Conservation (phyloP, 345 rosid genomes). For the Arabidopsis arenosa region DNA sequence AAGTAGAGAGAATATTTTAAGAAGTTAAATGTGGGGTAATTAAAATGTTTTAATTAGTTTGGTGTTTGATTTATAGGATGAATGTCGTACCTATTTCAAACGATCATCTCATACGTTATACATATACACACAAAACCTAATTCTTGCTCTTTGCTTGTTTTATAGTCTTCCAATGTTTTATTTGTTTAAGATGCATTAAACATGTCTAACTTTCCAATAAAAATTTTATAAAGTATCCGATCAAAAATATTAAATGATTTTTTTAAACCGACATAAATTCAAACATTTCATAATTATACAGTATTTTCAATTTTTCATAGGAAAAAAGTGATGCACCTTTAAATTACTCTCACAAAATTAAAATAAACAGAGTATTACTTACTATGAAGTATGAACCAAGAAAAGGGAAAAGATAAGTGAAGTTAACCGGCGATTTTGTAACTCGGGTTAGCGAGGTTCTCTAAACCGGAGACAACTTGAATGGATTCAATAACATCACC, state of each 20-base stretch:
- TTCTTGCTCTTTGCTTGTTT: conserved; percentile 6
- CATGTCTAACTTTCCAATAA: background rate
- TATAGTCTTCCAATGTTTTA: background rate
- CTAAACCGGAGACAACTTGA: conserved; percentile 91
- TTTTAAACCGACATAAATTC: background rate
- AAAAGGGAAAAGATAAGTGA: background rate
- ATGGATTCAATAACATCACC: conserved; percentile 92
- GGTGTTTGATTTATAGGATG: conserved; percentile 25
- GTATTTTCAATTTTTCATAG: background rate
- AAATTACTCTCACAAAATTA: conserved; percentile 12
- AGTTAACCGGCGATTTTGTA: conserved; percentile 88
- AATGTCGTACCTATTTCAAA: conserved; percentile 31
- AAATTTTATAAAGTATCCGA: background rate
- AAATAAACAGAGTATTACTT: conserved; percentile 6
- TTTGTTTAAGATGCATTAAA: background rate
- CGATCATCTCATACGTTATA: conserved; percentile 16
- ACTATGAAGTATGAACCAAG: conserved; percentile 11
- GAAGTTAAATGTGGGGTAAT: background rate
- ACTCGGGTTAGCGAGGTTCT: conserved; percentile 91
- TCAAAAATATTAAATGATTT: background rate
- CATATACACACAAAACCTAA: conserved; percentile 11
- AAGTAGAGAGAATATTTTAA: conserved; percentile 17
- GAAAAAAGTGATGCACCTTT: conserved; percentile 3
- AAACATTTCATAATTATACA: background rate
- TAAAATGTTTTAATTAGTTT: conserved; percentile 25